Evolutionary conservation across 2,329 filamentous ascomycete genomes (phyloP).

Genomic region (Cladorrhinum sp.): DNA sequence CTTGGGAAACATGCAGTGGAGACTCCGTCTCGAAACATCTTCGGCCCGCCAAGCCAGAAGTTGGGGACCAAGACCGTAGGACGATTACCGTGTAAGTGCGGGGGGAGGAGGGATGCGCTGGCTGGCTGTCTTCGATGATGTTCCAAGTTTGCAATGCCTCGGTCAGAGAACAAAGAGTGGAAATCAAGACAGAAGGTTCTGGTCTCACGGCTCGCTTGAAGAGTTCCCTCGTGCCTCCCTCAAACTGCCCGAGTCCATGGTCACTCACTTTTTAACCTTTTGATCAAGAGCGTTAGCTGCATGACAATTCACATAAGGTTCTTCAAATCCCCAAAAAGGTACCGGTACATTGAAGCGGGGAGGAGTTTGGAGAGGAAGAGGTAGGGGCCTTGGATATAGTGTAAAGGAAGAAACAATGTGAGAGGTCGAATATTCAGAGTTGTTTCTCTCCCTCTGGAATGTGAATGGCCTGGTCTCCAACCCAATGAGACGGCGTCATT

Average conservation of each 20-base stretch:
- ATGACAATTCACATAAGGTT: background rate
- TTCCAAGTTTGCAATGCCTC: background rate
- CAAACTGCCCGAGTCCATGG: background rate
- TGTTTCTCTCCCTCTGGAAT: background rate
- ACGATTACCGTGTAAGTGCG: constrained; percentile 3
- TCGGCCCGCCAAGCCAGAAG: constrained; percentile 11
- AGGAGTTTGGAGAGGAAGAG: too few species aligned
- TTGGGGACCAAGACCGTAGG: constrained; percentile 1
- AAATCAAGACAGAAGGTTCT: background rate
- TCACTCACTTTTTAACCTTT: background rate
- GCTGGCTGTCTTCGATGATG: background rate
- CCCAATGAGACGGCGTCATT: background rate
- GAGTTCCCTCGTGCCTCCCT: background rate
- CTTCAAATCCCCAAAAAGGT: background rate
- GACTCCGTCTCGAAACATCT: background rate
- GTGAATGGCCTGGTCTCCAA: background rate
- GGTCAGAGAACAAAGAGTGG: background rate
- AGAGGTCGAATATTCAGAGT: background rate
- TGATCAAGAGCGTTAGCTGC: background rate
- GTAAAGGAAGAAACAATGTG: background rate
- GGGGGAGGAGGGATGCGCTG: constrained; percentile 2
- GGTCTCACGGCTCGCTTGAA: background rate
- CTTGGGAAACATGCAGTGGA: constrained; percentile 12
- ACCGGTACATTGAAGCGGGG: background rate
- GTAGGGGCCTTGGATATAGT: background rate